Conservation (phyloP, 257 asterid genomes). For the Asclepias syriaca region DNA sequence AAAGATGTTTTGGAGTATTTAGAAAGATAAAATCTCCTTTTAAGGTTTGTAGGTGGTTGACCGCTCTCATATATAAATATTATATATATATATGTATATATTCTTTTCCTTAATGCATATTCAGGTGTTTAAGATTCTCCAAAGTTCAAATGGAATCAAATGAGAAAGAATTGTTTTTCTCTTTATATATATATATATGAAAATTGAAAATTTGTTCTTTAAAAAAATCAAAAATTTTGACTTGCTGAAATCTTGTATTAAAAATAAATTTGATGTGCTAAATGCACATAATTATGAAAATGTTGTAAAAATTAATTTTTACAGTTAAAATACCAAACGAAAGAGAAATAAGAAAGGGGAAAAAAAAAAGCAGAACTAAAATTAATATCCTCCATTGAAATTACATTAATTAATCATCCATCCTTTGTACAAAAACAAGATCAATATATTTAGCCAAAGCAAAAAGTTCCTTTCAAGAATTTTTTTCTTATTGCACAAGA, state of each 20-base stretch:
- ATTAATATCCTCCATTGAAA: constrained; percentile 20
- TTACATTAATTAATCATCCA: constrained; percentile 8
- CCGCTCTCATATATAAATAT: constrained; percentile 1
- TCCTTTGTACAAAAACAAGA: constrained; percentile 35
- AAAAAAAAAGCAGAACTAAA: not conserved
- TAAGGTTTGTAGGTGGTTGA: constrained; percentile 39
- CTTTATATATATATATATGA: no score
- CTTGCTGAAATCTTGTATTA: no score
- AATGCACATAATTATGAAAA: no score
- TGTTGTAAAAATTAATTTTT: no score
- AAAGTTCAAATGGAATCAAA: constrained; percentile 1
- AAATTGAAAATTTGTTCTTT: no score
- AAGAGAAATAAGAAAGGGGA: no score
- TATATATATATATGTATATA: not conserved
- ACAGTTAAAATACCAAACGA: no score
- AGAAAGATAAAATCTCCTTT: constrained; percentile 9
- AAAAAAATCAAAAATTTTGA: no score
- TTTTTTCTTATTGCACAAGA: constrained; percentile 19
- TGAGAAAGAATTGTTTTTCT: not conserved
- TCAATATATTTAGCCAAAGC: constrained; percentile 3
- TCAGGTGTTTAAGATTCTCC: constrained; percentile 11
- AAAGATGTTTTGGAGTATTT: not conserved
- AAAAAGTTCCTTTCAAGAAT: not conserved
- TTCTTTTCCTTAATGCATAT: constrained; percentile 7
- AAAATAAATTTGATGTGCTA: no score